Evolutionary conservation across 1,284 basidiomycete genomes (phyloP), one percentile per base, ranked within the genome.

Genomic region (Pseudomicrostroma phylloplanum): DNA sequence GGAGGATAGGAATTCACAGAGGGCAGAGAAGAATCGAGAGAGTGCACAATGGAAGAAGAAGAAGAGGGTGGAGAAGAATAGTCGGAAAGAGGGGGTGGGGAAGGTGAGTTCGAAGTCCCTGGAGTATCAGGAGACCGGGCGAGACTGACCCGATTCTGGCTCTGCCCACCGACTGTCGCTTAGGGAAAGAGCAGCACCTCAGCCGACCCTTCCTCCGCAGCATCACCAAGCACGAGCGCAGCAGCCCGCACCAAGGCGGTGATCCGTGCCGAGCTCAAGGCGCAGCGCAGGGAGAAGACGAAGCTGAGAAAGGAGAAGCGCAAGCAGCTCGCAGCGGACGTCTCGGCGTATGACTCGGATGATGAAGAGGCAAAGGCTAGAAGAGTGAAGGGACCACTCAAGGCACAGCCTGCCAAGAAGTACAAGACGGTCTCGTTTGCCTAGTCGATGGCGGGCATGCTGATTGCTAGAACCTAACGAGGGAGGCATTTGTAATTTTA

Each of bases 261-360:
- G 13, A 54, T 54, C 26, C n/a, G 51, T 2, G 51, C 51, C 26
- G 51, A 17, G 51, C 51, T 54, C 21, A 54, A 54, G 21, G 51
- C n/a, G 17, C n/a, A 54, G 21, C 21, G 21, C 21, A 17, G 51
- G 51, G 51, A 23, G 26, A 54, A 54, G 25, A 25, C 51, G 6
- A 17, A 25, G 51, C 7, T 23, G 51, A 54, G 51, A 54, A 54
- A 54, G 51, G 51, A 54, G 51, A 17, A 25, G 51, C n/a, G 51
- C 21, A 48, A 21, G 43, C 17, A 48, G 21, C 17, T 48, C 43
- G 43, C 43, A n/a, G 43, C 43, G 12, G 43, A 17, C 15, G 43
- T 17, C 17, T 17, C 43, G 43, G 21, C 17, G 6, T 21, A 17
- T 48, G 43, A 17, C 12, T 17, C 43, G 12, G 43, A 48, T 21